Evolutionary conservation across 345 rosid genomes (phyloP).

Genomic region (Corchorus olitorius): DNA sequence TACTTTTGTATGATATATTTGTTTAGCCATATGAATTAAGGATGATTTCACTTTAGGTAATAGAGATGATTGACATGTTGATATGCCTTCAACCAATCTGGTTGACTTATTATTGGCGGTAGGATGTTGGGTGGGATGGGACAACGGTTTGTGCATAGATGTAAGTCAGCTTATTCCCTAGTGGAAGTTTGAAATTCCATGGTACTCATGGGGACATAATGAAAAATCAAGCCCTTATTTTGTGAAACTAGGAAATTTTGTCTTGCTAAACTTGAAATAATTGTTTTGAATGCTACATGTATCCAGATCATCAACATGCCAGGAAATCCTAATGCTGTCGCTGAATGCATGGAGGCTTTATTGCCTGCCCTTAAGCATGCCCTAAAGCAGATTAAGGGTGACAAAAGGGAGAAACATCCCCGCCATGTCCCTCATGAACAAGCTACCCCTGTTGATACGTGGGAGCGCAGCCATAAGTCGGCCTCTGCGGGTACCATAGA

Average conservation of each 20-base stretch:
- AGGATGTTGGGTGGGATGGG: too few relatives aligned
- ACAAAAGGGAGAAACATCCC: constrained; percentile 93
- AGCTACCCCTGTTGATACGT: constrained; percentile 53
- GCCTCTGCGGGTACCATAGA: constrained; percentile 42
- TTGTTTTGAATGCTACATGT: not conserved
- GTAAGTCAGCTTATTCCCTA: too few relatives aligned
- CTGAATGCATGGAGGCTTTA: constrained; percentile 93
- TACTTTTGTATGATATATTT: not conserved
- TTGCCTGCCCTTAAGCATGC: constrained; percentile 90
- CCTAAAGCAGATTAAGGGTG: constrained; percentile 83
- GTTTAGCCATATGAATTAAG: not conserved
- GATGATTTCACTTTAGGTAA: not conserved
- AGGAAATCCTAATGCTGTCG: constrained; percentile 93
- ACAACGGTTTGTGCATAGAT: too few relatives aligned
- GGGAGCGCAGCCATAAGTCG: constrained; percentile 70
- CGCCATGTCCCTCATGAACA: constrained; percentile 78
- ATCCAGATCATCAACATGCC: constrained; percentile 94
- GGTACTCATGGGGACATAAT: not conserved
- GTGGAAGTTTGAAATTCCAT: not conserved
- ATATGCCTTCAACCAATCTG: not conserved
- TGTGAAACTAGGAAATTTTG: not conserved
- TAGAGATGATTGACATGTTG: not conserved
- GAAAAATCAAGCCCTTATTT: not conserved
- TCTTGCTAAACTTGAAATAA: not conserved
- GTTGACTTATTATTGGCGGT: too few relatives aligned